Conservation (phyloP, 208 protist species). For the Leishmania mexicana region DNA sequence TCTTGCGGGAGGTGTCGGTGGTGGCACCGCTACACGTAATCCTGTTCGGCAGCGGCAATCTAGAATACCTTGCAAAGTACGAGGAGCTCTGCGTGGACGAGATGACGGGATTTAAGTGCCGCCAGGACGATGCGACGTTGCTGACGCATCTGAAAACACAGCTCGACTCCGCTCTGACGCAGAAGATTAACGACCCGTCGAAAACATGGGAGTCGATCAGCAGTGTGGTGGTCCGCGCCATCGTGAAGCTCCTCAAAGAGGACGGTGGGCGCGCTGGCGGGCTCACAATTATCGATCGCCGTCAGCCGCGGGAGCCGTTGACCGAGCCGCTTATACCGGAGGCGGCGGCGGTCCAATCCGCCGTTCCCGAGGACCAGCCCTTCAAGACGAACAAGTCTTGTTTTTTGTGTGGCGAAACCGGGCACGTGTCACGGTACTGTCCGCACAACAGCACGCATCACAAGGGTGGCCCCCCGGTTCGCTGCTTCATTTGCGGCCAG, state of each 20-base stretch:
- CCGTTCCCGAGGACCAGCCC: conserved; percentile 45
- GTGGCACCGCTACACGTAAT: conserved; percentile 93
- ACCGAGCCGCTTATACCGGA: conserved; percentile 39
- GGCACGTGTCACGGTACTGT: conserved; percentile 83
- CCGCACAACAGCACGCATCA: conserved; percentile 50
- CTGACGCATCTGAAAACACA: conserved; percentile 86
- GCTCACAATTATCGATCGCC: conserved; percentile 74
- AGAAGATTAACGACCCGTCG: conserved; percentile 88
- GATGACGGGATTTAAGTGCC: conserved; percentile 75
- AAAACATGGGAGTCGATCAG: conserved; percentile 83
- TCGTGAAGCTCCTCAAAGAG: conserved; percentile 81
- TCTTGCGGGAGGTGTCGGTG: conserved; percentile 90
- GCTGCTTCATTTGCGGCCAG: conserved; percentile 89
- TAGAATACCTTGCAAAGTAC: conserved; percentile 83
- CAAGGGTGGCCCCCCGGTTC: conserved; percentile 67
- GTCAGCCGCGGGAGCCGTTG: conserved; percentile 50
- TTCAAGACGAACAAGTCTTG: conserved; percentile 73
- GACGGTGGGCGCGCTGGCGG: conserved; percentile 39
- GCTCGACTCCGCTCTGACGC: conserved; percentile 80
- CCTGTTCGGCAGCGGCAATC: conserved; percentile 88
- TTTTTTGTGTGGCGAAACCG: conserved; percentile 74
- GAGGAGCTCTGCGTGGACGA: conserved; percentile 86
- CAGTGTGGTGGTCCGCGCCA: conserved; percentile 81
- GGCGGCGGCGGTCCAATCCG: not conserved
- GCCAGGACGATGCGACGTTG: conserved; percentile 78